Evolutionary conservation across 2,329 filamentous ascomycete genomes (phyloP), one percentile per base, ranked within the genome.

Genomic region (Cyanodermella asteris): DNA sequence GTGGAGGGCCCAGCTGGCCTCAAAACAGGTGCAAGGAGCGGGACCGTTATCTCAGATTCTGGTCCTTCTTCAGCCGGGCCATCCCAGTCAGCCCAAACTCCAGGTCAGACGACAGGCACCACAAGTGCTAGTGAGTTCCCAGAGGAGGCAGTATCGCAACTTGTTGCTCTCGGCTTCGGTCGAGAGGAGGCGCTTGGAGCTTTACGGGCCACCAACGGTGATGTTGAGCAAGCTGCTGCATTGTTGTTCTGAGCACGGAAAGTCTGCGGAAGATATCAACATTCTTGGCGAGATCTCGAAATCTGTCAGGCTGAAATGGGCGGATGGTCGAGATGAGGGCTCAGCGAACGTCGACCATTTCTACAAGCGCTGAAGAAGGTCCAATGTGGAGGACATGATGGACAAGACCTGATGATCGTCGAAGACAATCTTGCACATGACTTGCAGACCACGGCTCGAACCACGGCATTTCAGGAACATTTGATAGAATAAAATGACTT

Each of bases 1-100:
- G 65, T 94, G 24, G 63, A 70, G 22, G 87, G 87, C 0, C 77
- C 82, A 1, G 76, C 74, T 19, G 84, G 82, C n/a, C 90, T 78
- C 7, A 71, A 77, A 24, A 80, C 94, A 33, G 84, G 84, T 21
- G 72, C 74, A 24, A 65, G 71, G 28, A 75, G 81, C 3, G 87
- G 87, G 10, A 80, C 74, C 14, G 66, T 87, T 13, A 64, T 61
- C 5, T 40, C 42, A 13, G 37, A 44, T 12, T 40, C 43, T 25
- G 35, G 29, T 18, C 31, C 37, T n/a, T 36, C 37, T 22, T 21
- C 19, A 22, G 8, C 22, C 11, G 14, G 22, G 16, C 13, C 16
- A 13, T 25, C 31, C 11, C 24, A 31, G 40, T 16, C 36, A 42
- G n/a, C 12, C 19, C 18, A 20, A 8, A 20, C 26, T 20, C 19